These are phyloP conservation scores for Uncinocarpus reesii DNA, from an alignment of 2,329 filamentous ascomycete species.

Conservation along the genomic window DNA sequence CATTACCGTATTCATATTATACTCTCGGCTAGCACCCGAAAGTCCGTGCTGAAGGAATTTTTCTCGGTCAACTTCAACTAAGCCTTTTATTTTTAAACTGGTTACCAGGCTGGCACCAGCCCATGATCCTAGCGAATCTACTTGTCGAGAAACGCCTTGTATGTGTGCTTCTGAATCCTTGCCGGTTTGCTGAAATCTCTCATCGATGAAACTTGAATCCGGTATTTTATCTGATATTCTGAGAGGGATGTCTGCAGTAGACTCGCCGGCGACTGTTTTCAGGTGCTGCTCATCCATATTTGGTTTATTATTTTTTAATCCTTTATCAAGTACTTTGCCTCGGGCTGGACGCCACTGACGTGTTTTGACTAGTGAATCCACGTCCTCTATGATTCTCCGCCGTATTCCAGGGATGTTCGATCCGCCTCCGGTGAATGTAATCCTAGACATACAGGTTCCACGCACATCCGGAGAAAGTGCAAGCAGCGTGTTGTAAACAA, in stretches of 20 bases:
- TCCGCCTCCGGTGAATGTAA: constrained; percentile 75
- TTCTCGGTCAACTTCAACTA: constrained; percentile 55
- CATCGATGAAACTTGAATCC: constrained; percentile 39
- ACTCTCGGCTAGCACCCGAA: constrained; percentile 37
- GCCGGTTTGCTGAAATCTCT: constrained; percentile 30
- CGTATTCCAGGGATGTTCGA: constrained; percentile 71
- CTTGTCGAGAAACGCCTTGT: constrained; percentile 37
- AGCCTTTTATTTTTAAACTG: constrained; percentile 48
- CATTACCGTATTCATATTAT: constrained; percentile 27
- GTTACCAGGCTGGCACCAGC: constrained; percentile 53
- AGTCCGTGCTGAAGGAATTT: constrained; percentile 47
- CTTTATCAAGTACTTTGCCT: constrained; percentile 53
- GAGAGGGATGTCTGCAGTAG: neutral
- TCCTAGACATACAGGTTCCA: constrained; percentile 74
- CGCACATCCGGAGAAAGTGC: constrained; percentile 71
- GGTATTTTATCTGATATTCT: constrained; percentile 2
- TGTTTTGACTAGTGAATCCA: constrained; percentile 54
- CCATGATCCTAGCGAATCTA: constrained; percentile 55
- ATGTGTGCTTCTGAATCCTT: constrained; percentile 29
- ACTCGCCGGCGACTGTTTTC: neutral
- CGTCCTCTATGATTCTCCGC: constrained; percentile 62
- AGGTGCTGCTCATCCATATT: neutral
- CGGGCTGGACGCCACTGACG: constrained; percentile 69
- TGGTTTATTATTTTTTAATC: constrained; percentile 24
- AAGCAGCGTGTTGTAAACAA: constrained; percentile 67